These are phyloP conservation scores for Paraconiothyrium brasiliense DNA, from an alignment of 2,329 filamentous ascomycete species.

Conservation along the genomic window DNA sequence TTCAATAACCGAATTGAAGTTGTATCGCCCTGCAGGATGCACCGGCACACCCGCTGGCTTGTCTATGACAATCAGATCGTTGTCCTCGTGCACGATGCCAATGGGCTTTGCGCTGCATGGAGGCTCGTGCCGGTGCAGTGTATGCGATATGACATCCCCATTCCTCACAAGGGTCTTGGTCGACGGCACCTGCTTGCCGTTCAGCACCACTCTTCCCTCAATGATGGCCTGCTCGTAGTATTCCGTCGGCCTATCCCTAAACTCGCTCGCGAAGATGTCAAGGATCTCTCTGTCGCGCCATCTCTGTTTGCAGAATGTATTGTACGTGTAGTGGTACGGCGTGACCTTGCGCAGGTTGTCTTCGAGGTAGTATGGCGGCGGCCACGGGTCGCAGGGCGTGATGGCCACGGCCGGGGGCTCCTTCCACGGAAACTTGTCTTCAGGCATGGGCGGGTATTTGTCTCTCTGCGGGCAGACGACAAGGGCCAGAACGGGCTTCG, in stretches of 20 bases:
- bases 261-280: slow-evolving; percentile 91
- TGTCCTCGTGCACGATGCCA: slow-evolving; percentile 86
- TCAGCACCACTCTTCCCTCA: slow-evolving; percentile 79
- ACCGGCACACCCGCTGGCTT: slow-evolving; percentile 96
- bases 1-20: slow-evolving; percentile 93
- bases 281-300: slow-evolving; percentile 85
- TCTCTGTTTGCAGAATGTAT: slow-evolving; percentile 91
- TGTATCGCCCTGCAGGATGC: slow-evolving; percentile 93
- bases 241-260: slow-evolving; percentile 82
- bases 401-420: slow-evolving; percentile 60
- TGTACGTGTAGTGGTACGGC: slow-evolving; percentile 94
- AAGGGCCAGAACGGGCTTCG: slow-evolving; percentile 56
- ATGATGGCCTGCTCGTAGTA: slow-evolving; percentile 89
- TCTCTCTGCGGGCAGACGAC: slow-evolving; percentile 41
- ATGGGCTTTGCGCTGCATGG: slow-evolving; percentile 85
- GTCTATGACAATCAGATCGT: slow-evolving; percentile 94
- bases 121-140: slow-evolving; percentile 93
- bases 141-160: slow-evolving; percentile 91
- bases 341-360: slow-evolving; percentile 82
- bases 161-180: slow-evolving; percentile 80
- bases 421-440: slow-evolving; percentile 51
- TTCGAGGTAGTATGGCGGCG: slow-evolving; percentile 82
- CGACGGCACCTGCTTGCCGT: slow-evolving; percentile 73
- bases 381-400: slow-evolving; percentile 64
- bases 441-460: slow-evolving; percentile 39